Conservation (phyloP, 1,284 basidiomycete genomes). For the Apiotrichum porosum region DNA sequence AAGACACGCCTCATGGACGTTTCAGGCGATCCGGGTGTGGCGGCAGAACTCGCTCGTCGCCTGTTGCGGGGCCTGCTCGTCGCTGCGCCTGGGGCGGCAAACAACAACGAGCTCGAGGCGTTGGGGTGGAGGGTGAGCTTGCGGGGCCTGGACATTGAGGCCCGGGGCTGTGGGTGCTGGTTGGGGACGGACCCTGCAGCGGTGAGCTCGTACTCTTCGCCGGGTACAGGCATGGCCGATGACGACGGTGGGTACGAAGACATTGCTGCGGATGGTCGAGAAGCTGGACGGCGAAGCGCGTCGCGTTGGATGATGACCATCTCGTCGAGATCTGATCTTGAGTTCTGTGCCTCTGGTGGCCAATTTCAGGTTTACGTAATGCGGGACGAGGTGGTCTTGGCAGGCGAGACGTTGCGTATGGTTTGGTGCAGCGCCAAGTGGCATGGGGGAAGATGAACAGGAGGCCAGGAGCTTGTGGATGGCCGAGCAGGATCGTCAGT, state of each 20-base stretch:
- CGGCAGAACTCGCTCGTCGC: no score
- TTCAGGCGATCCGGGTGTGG: conserved; percentile 5
- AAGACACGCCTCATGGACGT: conserved; percentile 9
- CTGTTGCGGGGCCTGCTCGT: conserved; percentile 1
- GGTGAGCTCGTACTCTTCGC: conserved; percentile 35
- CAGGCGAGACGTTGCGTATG: no score
- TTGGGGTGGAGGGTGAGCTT: conserved; percentile 34
- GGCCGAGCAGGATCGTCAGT: no score
- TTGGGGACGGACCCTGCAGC: conserved; percentile 2
- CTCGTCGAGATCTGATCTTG: no score
- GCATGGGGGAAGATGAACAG: no score
- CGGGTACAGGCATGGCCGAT: conserved; percentile 14
- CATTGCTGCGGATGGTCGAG: conserved; percentile 4
- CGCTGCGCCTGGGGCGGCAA: conserved; percentile 18
- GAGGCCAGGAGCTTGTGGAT: no score
- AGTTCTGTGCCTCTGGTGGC: no score
- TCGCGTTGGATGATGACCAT: no score
- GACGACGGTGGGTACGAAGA: conserved; percentile 17
- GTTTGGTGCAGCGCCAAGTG: no score
- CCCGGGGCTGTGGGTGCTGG: conserved; percentile 3
- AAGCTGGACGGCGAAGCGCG: neutral
- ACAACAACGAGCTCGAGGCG: conserved; percentile 28
- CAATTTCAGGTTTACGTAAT: no score
- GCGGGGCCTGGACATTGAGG: conserved; percentile 8
- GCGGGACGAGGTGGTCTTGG: neutral